phyloP scores from a whole-genome alignment of 495 filamentous ascomycete species.

The Elaphomyces granulatus region DNA sequence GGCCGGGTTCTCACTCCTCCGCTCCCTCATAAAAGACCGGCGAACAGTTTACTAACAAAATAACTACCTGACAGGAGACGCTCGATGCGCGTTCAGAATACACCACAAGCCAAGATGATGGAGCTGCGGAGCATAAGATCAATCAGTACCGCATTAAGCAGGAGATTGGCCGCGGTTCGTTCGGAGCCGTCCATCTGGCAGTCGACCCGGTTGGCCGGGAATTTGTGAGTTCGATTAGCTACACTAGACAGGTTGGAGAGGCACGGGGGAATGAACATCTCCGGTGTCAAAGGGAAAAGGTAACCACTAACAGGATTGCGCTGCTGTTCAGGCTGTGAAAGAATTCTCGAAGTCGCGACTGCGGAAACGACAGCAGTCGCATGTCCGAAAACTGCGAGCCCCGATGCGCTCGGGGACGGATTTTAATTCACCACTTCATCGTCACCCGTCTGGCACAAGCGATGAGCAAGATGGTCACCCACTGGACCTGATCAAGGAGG shows the following conservation, averaged over 20 bases:
- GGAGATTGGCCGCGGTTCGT: conserved; percentile 91
- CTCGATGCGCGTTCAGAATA: conserved; percentile 83
- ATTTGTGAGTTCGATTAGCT: conserved; percentile 69
- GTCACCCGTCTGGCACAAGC: conserved; percentile 32
- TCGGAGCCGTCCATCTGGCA: conserved; percentile 85
- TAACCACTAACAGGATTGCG: not conserved
- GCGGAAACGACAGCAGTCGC: conserved; percentile 84
- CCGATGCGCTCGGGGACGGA: conserved; percentile 39
- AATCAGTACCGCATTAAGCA: conserved; percentile 92
- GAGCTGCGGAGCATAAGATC: conserved; percentile 61
- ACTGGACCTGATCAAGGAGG: conserved; percentile 79
- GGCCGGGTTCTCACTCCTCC: conserved; percentile 8
- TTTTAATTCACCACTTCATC: conserved; percentile 49
- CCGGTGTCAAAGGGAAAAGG: not conserved
- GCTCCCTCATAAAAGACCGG: not conserved
- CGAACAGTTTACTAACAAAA: conserved; percentile 3
- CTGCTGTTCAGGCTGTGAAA: conserved; percentile 61
- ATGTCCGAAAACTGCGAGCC: conserved; percentile 56
- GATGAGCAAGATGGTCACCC: conserved; percentile 56
- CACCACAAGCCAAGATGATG: conserved; percentile 71
- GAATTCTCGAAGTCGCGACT: conserved; percentile 92
- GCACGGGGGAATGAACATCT: too few relatives aligned
- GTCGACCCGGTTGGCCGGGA: conserved; percentile 82
- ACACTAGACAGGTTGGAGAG: too few relatives aligned
- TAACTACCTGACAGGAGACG: conserved; percentile 55